Evolutionary conservation across 805 yeast species (phyloP), one percentile per base, ranked within the genome.

Genomic region (Lipomyces sp.): DNA sequence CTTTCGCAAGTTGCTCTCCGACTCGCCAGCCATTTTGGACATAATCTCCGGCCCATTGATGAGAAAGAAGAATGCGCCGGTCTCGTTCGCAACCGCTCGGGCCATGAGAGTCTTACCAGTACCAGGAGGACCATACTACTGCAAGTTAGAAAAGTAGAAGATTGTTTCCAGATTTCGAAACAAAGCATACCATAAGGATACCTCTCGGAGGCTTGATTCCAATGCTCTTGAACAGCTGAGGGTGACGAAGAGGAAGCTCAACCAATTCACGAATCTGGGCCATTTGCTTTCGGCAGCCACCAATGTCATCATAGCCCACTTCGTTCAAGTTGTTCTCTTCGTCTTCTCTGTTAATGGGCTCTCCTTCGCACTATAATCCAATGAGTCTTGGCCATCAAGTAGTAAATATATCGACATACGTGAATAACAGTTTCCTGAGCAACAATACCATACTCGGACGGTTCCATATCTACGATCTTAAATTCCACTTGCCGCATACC

Each of bases 11-110:
- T 95, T 95, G 45, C 97, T 90, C 82, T 95, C 99, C 18, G 97
- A 90, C 82, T 95, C 99, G 83, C 99, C 99, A 61, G 99, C 99
- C 99, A 95, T 95, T 82, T 95, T 95, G 64, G 98, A 93, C 99
- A 95, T 95, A 76, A 95, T 96, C 81, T 95, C 99, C 8, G 99
- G 99, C 80, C 99, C 99, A 78, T 95, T 95, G 80, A 95, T 95
- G 75, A 95, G 85, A 79, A 95, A 95, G 86, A 95, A 95, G 79
- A 95, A 95, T 1, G 99, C 99, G 77, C 99, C 99, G 32, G 99
- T 95, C 81, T 95, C 99, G 75, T 95, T 95, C 58, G 99, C 99
- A 62, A 95, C 99, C n/a, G 99, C 99, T 79, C 99, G 88, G 1
- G 99, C 99, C 97, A 95, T 92, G 73, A 95, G 84, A 39, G 99